These are phyloP conservation scores for Pleoardoris graminearum DNA, from an alignment of 2,329 filamentous ascomycete species.

Conservation along the genomic window DNA sequence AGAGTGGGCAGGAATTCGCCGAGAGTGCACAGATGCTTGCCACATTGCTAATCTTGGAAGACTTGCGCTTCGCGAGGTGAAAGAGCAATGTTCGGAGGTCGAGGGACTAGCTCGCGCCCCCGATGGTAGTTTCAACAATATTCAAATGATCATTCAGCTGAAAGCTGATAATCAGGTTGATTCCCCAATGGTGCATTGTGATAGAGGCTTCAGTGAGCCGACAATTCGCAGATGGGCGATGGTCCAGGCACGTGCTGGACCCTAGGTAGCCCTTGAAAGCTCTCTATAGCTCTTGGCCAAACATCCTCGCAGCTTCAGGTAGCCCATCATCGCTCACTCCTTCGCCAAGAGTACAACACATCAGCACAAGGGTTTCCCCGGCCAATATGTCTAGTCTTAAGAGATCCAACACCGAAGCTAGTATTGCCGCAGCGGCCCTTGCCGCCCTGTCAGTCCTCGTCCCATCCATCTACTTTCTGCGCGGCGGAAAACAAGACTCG, in stretches of 20 bases:
- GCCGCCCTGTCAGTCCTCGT: conserved; percentile 19
- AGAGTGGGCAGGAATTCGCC: background rate
- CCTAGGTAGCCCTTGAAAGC: background rate
- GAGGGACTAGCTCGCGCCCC: too few relatives aligned
- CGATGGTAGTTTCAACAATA: too few relatives aligned
- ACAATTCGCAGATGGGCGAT: background rate
- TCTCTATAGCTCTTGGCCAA: too few relatives aligned
- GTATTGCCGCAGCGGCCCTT: conserved; percentile 24
- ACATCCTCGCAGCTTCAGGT: background rate
- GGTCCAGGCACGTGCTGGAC: background rate
- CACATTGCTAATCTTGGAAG: background rate
- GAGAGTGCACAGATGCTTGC: background rate
- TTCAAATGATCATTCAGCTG: too few relatives aligned
- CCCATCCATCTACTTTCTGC: conserved; percentile 22
- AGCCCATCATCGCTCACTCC: background rate
- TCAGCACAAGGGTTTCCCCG: background rate
- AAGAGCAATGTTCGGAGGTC: too few relatives aligned
- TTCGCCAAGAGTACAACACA: background rate
- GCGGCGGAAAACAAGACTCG: conserved; percentile 16
- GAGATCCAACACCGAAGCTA: conserved; percentile 21
- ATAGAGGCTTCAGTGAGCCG: too few relatives aligned
- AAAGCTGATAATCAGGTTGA: too few relatives aligned
- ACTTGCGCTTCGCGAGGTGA: too few relatives aligned
- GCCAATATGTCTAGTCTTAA: conserved; percentile 20
- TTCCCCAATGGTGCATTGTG: too few relatives aligned